Percentiles rank a stretch among this genome's conserved stretches.
Conservation (phyloP, 2,329 filamentous ascomycete genomes). For the Arthroderma sp. region DNA sequence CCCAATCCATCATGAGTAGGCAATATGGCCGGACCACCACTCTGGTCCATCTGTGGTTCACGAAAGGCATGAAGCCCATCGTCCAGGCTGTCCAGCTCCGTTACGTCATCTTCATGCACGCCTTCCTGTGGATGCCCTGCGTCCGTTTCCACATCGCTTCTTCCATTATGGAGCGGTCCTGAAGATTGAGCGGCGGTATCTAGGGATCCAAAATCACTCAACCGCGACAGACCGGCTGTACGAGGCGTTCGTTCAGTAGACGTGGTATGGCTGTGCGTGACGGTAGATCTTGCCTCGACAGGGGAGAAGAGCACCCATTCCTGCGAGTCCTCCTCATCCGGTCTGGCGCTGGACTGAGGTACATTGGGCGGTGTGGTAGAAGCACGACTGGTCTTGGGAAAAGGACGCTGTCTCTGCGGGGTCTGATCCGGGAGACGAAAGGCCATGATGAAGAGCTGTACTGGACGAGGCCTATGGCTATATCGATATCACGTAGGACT, state of each 20-base stretch:
- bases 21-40: slow-evolving; percentile 54
- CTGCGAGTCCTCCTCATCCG: slow-evolving; percentile 57
- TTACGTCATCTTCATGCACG: slow-evolving; percentile 46
- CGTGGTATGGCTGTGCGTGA: slow-evolving; percentile 57
- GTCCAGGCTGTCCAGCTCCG: slow-evolving; percentile 86
- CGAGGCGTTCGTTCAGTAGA: slow-evolving; percentile 52
- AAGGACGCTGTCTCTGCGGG: slow-evolving; percentile 7
- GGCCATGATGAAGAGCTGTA: slow-evolving; percentile 8
- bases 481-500: not conserved
- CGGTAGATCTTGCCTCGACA: slow-evolving; percentile 41
- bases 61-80: slow-evolving; percentile 84
- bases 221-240: slow-evolving; percentile 57
- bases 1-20: slow-evolving; percentile 87
- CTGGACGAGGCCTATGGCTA: not conserved
- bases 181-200: slow-evolving; percentile 37
- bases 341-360: slow-evolving; percentile 23
- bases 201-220: slow-evolving; percentile 71
- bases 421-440: slow-evolving; percentile 14
- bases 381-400: slow-evolving; percentile 7
- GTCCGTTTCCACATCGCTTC: slow-evolving; percentile 38
- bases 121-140: slow-evolving; percentile 43
- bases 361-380: slow-evolving; percentile 20
- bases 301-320: slow-evolving; percentile 97
- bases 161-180: slow-evolving; percentile 24
- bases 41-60: slow-evolving; percentile 43